Evolutionary conservation across 176 grass and related monocot genomes (phyloP).

Genomic region (Lolium multiflorum): DNA sequence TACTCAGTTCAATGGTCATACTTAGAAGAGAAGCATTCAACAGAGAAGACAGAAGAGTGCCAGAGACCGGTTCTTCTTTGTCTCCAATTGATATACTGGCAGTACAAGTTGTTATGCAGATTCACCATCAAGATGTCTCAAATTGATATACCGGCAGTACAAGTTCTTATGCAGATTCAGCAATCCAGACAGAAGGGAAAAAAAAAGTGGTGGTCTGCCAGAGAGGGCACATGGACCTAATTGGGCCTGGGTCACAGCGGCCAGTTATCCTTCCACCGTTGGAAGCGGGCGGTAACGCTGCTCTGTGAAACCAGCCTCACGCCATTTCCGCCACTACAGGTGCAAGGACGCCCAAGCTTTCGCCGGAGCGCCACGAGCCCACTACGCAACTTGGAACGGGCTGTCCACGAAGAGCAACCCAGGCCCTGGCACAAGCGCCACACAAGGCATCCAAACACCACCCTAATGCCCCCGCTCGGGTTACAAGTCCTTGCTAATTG

Average conservation of each 20-base stretch:
- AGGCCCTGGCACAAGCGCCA: not conserved
- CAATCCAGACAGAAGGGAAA: not conserved
- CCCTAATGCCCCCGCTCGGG: slow-evolving; percentile 32
- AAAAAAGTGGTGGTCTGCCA: not conserved
- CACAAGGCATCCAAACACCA: slow-evolving; percentile 23
- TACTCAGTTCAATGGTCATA: too few relatives aligned
- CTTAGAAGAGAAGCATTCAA: too few relatives aligned
- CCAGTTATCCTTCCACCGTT: slow-evolving; percentile 52
- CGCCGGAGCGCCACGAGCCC: not conserved
- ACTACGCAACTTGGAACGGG: slow-evolving; percentile 50
- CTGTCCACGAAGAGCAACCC: not conserved
- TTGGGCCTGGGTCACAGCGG: not conserved
- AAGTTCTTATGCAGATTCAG: too few relatives aligned
- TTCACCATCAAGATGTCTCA: too few relatives aligned
- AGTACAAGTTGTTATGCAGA: too few relatives aligned
- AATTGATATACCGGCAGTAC: too few relatives aligned
- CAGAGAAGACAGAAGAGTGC: too few relatives aligned
- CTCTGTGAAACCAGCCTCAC: slow-evolving; percentile 60
- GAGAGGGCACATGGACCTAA: slow-evolving; percentile 8
- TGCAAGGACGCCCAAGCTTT: not conserved
- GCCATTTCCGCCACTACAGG: slow-evolving; percentile 20
- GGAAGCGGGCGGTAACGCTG: slow-evolving; percentile 52
- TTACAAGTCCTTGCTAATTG: slow-evolving; percentile 16
- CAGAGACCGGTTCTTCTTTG: too few relatives aligned
- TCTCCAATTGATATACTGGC: too few relatives aligned